Conservation (phyloP, 768 basidiomycete species). For the Boletus rufocinnamomeus region DNA sequence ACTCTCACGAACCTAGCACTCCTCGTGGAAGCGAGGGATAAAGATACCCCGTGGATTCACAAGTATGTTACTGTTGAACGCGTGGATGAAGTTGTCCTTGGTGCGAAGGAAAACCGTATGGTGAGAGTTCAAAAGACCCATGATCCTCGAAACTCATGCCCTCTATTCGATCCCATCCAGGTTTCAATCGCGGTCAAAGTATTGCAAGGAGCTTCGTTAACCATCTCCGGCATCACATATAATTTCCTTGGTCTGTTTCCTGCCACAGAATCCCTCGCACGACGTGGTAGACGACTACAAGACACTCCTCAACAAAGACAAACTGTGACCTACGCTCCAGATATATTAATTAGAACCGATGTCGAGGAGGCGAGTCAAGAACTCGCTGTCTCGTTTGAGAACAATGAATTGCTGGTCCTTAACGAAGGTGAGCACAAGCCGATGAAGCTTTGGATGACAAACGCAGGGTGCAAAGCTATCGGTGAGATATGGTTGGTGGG, state of each 20-base stretch:
- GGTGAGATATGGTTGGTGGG: constrained; percentile 71
- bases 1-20: constrained; percentile 64
- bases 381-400: constrained; percentile 57
- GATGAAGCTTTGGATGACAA: constrained; percentile 60
- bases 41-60: constrained; percentile 35
- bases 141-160: neutral
- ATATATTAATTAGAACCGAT: constrained; percentile 58
- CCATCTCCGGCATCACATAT: constrained; percentile 59
- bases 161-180: constrained; percentile 33
- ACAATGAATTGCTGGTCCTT: constrained; percentile 53
- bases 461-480: constrained; percentile 61
- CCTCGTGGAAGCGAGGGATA: constrained; percentile 42
- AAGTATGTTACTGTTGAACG: constrained; percentile 57
- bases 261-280: constrained; percentile 61
- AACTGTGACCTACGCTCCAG: constrained; percentile 68
- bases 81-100: constrained; percentile 61
- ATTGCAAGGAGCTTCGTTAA: constrained; percentile 51
- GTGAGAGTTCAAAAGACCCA: constrained; percentile 41
- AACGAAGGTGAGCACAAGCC: constrained; percentile 68
- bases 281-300: constrained; percentile 75
- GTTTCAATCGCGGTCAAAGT: constrained; percentile 65
- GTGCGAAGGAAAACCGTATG: constrained; percentile 62
- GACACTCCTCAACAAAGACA: constrained; percentile 72
- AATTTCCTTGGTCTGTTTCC: constrained; percentile 76
- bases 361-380: constrained; percentile 68